Percentiles rank a stretch among this genome's conserved stretches.
Conservation (phyloP, 2,329 filamentous ascomycete species). For the Aspergillus sp. region DNA sequence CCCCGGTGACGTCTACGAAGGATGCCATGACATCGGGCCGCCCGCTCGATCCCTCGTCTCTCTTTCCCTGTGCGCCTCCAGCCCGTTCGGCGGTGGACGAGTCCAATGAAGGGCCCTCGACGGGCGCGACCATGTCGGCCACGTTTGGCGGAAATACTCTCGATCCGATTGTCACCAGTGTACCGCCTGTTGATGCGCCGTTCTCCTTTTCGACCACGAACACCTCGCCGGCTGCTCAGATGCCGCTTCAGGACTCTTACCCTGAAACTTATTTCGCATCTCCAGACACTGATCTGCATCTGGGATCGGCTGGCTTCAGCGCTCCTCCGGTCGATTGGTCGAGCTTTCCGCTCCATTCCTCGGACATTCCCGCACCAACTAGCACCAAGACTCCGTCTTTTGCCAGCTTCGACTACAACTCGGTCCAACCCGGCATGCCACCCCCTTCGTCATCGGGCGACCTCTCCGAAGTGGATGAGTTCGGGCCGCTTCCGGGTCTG, state of each 20-base stretch:
- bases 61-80: slow-evolving; percentile 17
- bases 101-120: slow-evolving; percentile 10
- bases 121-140: slow-evolving; percentile 16
- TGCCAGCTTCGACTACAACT: slow-evolving; percentile 37
- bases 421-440: slow-evolving; percentile 28
- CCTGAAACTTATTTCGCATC: slow-evolving; percentile 35
- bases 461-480: slow-evolving; percentile 40
- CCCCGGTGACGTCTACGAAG: slow-evolving; percentile 18
- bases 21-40: slow-evolving; percentile 15
- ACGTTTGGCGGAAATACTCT: slow-evolving; percentile 20
- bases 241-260: slow-evolving; percentile 30
- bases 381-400: slow-evolving; percentile 39
- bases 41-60: slow-evolving; percentile 24
- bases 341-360: slow-evolving; percentile 34
- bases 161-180: slow-evolving; percentile 25
- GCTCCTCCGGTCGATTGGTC: slow-evolving; percentile 41
- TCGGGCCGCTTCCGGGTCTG: slow-evolving; percentile 23
- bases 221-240: slow-evolving; percentile 23
- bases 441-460: slow-evolving; percentile 42
- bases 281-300: slow-evolving; percentile 33
- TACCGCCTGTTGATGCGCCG: slow-evolving; percentile 30
- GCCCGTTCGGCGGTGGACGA: slow-evolving; percentile 16
- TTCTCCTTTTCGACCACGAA: slow-evolving; percentile 27
- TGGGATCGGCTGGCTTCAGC: slow-evolving; percentile 30
- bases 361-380: slow-evolving; percentile 27